A percentile compares a stretch with the other conserved stretches of the same genome.
Conservation (phyloP, 305 asterid genomes). For the Nicotiana rustica region DNA sequence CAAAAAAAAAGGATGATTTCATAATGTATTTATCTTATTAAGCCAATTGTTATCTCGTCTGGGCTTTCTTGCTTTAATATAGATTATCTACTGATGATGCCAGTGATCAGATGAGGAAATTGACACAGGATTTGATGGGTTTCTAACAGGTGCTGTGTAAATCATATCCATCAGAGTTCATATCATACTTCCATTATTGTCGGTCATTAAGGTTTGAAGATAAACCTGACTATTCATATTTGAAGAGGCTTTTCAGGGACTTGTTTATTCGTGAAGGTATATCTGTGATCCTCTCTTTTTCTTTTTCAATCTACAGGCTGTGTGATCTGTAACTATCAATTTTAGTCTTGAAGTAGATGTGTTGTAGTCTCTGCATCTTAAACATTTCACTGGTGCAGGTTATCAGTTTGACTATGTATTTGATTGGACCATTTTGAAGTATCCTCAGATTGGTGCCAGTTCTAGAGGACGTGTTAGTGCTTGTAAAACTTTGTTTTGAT, state of each 20-base stretch:
- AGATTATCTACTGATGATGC: conserved; percentile 1
- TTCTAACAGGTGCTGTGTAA: conserved; percentile 77
- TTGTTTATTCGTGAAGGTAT: conserved; percentile 96
- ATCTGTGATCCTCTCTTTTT: not conserved
- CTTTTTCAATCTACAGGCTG: not conserved
- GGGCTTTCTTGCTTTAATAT: conserved; percentile 10
- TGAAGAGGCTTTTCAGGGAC: conserved; percentile 93
- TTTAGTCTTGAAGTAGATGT: conserved; percentile 18
- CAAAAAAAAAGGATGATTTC: not conserved
- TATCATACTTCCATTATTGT: conserved; percentile 89
- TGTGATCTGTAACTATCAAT: not conserved
- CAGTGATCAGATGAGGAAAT: not conserved
- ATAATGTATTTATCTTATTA: conserved; percentile 6
- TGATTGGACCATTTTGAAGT: conserved; percentile 93
- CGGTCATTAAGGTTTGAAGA: conserved; percentile 93
- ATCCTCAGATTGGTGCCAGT: conserved; percentile 88
- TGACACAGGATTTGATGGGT: conserved; percentile 35
- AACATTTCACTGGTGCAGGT: conserved; percentile 56
- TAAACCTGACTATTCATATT: conserved; percentile 92
- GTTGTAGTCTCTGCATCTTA: conserved; percentile 35
- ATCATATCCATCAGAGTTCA: conserved; percentile 85
- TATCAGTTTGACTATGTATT: conserved; percentile 93
- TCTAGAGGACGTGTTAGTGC: conserved; percentile 76
- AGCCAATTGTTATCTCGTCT: not conserved
- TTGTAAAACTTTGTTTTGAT: conserved; percentile 33